Evolutionary conservation across 441 rosid genomes (phyloP).

Genomic region (Gossypium gossypioides): DNA sequence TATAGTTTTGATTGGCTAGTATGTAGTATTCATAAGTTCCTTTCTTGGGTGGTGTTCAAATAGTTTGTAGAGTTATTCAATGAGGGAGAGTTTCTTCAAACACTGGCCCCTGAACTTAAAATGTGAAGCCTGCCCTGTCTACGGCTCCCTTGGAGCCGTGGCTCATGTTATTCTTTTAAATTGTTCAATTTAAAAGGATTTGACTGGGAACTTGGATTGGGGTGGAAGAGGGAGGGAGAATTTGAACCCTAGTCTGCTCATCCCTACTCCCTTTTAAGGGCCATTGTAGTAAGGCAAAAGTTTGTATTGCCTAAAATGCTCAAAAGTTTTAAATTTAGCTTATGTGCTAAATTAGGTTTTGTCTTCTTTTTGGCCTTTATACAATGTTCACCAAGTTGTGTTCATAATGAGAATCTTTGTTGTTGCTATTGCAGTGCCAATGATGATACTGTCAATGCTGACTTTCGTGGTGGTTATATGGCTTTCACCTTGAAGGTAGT

Average conservation of each 20-base stretch:
- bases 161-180: neutral
- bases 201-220: neutral
- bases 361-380: neutral
- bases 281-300: neutral
- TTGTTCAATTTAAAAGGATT: neutral
- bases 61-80: slow-evolving; percentile 3
- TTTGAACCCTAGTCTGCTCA: neutral
- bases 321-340: neutral
- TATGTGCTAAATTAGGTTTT: slow-evolving; percentile 4
- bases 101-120: neutral
- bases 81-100: neutral
- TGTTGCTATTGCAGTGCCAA: slow-evolving; percentile 45
- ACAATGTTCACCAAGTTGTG: slow-evolving; percentile 1
- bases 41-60: slow-evolving; percentile 6
- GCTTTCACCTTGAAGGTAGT: slow-evolving; percentile 77
- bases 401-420: slow-evolving; percentile 18
- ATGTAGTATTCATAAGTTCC: neutral
- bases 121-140: neutral
- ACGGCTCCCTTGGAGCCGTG: neutral
- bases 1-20: neutral
- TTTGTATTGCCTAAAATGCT: neutral
- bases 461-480: slow-evolving; percentile 64
- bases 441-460: slow-evolving; percentile 54
- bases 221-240: slow-evolving; percentile 4
- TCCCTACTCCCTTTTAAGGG: slow-evolving; percentile 1